A percentile compares a stretch with the other conserved stretches of the same genome.
phyloP scores from a whole-genome alignment of 1,284 basidiomycete genomes.

The Cronartium ribicola region DNA sequence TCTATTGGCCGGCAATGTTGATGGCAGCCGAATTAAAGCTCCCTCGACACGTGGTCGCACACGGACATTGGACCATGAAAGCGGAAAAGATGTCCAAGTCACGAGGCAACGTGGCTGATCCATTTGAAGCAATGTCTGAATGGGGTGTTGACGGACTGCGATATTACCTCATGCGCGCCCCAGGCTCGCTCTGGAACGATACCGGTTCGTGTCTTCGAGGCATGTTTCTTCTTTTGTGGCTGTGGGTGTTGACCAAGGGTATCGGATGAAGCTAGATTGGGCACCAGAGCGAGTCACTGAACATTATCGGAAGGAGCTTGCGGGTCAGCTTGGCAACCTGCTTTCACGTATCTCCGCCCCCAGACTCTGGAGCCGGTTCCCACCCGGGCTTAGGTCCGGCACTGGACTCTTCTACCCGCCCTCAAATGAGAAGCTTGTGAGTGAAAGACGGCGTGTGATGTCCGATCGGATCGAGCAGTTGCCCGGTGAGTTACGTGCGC shows the following conservation, averaged over 20 bases:
- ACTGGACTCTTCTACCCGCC: constrained; percentile 27
- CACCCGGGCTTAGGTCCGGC: constrained; percentile 21
- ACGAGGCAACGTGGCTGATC: constrained; percentile 50
- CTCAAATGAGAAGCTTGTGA: not conserved
- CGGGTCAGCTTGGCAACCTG: constrained; percentile 51
- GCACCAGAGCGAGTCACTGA: constrained; percentile 29
- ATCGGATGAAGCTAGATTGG: constrained; percentile 27
- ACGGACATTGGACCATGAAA: constrained; percentile 52
- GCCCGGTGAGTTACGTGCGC: constrained; percentile 2
- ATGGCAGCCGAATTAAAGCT: constrained; percentile 49
- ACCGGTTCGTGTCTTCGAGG: constrained; percentile 43
- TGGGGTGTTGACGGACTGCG: constrained; percentile 49
- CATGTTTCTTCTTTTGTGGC: constrained; percentile 43
- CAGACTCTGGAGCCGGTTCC: constrained; percentile 32
- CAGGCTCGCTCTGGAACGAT: constrained; percentile 49
- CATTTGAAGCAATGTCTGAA: constrained; percentile 47
- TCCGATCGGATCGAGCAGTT: constrained; percentile 9
- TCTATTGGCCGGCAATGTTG: constrained; percentile 52
- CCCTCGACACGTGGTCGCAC: constrained; percentile 49
- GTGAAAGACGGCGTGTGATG: constrained; percentile 9
- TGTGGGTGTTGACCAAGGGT: not conserved
- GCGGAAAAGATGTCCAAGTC: constrained; percentile 51
- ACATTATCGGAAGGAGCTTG: constrained; percentile 48
- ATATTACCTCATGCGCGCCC: constrained; percentile 50
- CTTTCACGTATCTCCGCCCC: constrained; percentile 45